Conservation (phyloP, 352 stramenopile genomes). For the Globisporangium okanoganense region DNA sequence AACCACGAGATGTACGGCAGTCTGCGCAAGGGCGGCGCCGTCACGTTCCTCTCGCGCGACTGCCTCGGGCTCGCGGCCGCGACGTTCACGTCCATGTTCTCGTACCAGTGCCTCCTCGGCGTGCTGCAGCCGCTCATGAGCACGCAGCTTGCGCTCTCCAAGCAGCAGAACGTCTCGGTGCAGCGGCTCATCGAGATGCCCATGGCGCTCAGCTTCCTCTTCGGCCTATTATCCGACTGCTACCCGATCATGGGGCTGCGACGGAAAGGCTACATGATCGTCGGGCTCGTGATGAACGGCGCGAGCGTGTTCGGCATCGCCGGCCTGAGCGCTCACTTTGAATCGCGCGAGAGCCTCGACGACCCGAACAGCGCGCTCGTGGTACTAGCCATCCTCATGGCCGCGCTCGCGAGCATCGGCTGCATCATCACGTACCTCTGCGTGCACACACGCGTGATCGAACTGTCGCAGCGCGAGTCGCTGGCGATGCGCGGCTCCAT, state of each 20-base stretch:
- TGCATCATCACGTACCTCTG: slow-evolving; percentile 44
- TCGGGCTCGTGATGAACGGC: slow-evolving; percentile 68
- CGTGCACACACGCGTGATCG: slow-evolving; percentile 35
- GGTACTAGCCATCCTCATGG: slow-evolving; percentile 24
- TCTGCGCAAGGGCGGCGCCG: slow-evolving; percentile 51
- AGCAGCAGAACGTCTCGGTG: slow-evolving; percentile 38
- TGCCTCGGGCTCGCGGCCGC: slow-evolving; percentile 56
- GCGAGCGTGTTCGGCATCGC: slow-evolving; percentile 56
- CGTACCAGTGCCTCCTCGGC: slow-evolving; percentile 50
- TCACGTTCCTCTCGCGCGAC: slow-evolving; percentile 55
- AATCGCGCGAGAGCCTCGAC: slow-evolving; percentile 14
- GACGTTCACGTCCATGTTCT: slow-evolving; percentile 69
- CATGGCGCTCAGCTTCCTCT: slow-evolving; percentile 87
- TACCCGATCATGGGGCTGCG: slow-evolving; percentile 89
- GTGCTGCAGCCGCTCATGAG: slow-evolving; percentile 56
- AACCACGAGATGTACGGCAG: slow-evolving; percentile 52
- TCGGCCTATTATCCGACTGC: slow-evolving; percentile 87
- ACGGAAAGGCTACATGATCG: slow-evolving; percentile 90
- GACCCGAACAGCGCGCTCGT: slow-evolving; percentile 16
- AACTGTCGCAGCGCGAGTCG: slow-evolving; percentile 37
- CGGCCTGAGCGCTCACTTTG: slow-evolving; percentile 44
- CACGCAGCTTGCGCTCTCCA: slow-evolving; percentile 41
- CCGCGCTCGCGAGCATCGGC: slow-evolving; percentile 25
- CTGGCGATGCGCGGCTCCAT: slow-evolving; percentile 25
- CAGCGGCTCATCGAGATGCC: slow-evolving; percentile 74